A percentile compares a stretch with the other conserved stretches of the same genome.
phyloP scores from a whole-genome alignment of 768 basidiomycete genomes.

The Lentinula edodes region DNA sequence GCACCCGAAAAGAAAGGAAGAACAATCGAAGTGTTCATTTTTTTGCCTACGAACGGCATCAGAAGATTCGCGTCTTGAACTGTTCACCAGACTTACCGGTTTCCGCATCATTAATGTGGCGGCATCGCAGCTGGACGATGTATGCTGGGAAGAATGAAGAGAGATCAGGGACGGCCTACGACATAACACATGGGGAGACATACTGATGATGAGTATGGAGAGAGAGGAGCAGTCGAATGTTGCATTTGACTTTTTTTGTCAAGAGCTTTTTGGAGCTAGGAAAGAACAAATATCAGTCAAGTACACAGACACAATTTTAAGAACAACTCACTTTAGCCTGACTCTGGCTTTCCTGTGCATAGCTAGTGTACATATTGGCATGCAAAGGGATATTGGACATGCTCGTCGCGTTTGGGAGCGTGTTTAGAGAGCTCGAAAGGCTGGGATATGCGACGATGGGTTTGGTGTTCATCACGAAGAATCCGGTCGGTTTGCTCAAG shows the following conservation, averaged over 20 bases:
- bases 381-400: slow-evolving; percentile 63
- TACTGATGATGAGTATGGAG: slow-evolving; percentile 10
- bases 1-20: neutral
- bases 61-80: neutral
- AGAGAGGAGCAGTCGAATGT: slow-evolving; percentile 16
- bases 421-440: slow-evolving; percentile 60
- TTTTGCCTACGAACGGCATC: neutral
- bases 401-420: slow-evolving; percentile 68
- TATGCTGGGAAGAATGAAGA: slow-evolving; percentile 20
- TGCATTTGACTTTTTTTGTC: slow-evolving; percentile 35
- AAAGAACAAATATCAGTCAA: slow-evolving; percentile 6
- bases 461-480: slow-evolving; percentile 33
- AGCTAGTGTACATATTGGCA: slow-evolving; percentile 62
- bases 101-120: slow-evolving; percentile 54
- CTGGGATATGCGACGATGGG: slow-evolving; percentile 69
- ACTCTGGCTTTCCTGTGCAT: slow-evolving; percentile 51
- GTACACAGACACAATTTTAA: too few relatives aligned
- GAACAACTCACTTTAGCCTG: slow-evolving; percentile 59
- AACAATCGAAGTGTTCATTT: slow-evolving; percentile 1
- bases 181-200: neutral
- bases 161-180: neutral
- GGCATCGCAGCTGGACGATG: slow-evolving; percentile 33
- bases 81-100: slow-evolving; percentile 28
- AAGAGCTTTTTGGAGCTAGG: slow-evolving; percentile 58
- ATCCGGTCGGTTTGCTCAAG: slow-evolving; percentile 10